Evolutionary conservation across 768 basidiomycete species (phyloP), one percentile per base, ranked within the genome.

Genomic region (Trametes cinnabarina): DNA sequence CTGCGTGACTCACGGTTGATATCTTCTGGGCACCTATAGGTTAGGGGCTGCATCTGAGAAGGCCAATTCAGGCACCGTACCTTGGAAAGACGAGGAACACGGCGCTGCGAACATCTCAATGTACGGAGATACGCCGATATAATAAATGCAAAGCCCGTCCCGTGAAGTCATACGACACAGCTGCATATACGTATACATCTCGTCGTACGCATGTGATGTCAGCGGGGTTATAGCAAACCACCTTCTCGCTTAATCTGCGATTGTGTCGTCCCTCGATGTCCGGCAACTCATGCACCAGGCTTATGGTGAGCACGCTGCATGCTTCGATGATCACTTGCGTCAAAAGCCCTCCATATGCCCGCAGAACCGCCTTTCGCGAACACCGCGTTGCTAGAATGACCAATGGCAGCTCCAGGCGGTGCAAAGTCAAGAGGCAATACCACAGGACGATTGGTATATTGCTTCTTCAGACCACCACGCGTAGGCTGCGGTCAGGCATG

Each of bases 61-160:
- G 34, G 28, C 30, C 2, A 6, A 6, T 12, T 48, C 30, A 49
- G 25, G 19, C 17, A 40, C 54, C n/a, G 25, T 30, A 19, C 25
- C 55, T 57, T 43, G 47, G 40, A 49, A 32, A 49, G 47, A 57
- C 41, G 55, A 57, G 55, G 55, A 50, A 49, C 47, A 19, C 55
- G 32, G 55, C 55, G 55, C 48, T 49, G 44, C 44, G 12, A 46
- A 46, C 23, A 22, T 26, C 14, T 22, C 23, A 26, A 15, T 3
- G 12, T 1, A 32, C 30, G 12, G 23, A 26, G n/a, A 15, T 39
- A 14, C 44, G 25, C 44, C 15, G 25, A 3, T 3, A 46, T 14
- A 8, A 15, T 39, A 15, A n/a, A 10, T 14, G 37, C n/a, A 14
- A 4, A 32, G 30, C 30, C 6, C 12, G 30, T 32, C 7, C 30